Conservation (phyloP, 2,329 filamentous ascomycete species). For the Paraconiothyrium brasiliense region DNA sequence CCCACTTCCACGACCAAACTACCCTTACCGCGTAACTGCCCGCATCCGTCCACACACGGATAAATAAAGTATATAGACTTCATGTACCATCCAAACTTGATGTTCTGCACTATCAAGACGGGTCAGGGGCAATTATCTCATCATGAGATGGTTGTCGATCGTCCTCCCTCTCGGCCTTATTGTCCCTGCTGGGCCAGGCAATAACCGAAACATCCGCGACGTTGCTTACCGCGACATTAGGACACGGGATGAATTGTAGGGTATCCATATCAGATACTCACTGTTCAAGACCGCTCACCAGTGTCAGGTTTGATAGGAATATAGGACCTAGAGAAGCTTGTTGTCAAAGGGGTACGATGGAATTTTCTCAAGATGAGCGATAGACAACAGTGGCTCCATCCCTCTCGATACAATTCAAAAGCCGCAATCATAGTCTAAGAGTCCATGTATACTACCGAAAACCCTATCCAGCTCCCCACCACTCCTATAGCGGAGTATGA, state of each 20-base stretch:
- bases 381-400: neutral
- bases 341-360: neutral
- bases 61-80: conserved; percentile 15
- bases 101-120: conserved; percentile 25
- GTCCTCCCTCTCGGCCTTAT: conserved; percentile 5
- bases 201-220: conserved; percentile 13
- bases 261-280: neutral
- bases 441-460: conserved; percentile 87
- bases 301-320: neutral
- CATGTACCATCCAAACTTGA: conserved; percentile 4
- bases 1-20: conserved; percentile 40
- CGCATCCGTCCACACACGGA: conserved; percentile 24
- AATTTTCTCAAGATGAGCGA: neutral
- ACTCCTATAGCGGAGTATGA: conserved; percentile 95
- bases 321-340: neutral
- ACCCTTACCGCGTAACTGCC: conserved; percentile 19
- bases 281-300: neutral
- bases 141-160: neutral
- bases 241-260: no score
- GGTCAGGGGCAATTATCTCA: conserved; percentile 22
- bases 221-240: conserved; percentile 2
- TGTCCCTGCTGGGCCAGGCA: neutral
- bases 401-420: neutral
- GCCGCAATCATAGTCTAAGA: conserved; percentile 25
- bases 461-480: conserved; percentile 93